Evolutionary conservation across 2,329 filamentous ascomycete genomes (phyloP).

Genomic region (Sporothrix humicola): DNA sequence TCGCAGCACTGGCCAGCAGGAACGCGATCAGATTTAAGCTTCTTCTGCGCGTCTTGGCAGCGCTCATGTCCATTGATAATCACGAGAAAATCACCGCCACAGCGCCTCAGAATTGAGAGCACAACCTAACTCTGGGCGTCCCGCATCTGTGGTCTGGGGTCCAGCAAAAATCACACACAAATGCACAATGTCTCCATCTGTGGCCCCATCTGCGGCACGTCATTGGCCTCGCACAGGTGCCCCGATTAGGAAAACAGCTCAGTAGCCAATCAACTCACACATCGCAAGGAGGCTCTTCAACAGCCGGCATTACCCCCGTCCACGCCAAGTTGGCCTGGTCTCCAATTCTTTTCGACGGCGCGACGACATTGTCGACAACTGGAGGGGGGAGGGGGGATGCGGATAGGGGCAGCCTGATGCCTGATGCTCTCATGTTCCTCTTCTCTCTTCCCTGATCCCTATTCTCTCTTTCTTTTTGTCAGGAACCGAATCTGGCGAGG

Average conservation of each 20-base stretch:
- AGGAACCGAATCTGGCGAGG: not conserved
- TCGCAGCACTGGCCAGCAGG: constrained; percentile 22
- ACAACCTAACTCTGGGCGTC: not conserved
- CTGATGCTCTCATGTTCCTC: not conserved
- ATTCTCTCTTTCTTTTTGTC: not conserved
- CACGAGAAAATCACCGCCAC: not conserved
- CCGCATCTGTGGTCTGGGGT: not conserved
- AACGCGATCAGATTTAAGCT: constrained; percentile 15
- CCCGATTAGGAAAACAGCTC: constrained; percentile 36
- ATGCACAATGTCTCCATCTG: not conserved
- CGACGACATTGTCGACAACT: constrained; percentile 11
- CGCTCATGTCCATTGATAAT: too few species aligned
- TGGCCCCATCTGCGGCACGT: not conserved
- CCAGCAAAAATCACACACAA: not conserved
- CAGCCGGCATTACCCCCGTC: constrained; percentile 23
- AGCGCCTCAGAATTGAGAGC: not conserved
- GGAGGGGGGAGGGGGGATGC: not conserved
- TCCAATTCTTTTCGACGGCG: constrained; percentile 23
- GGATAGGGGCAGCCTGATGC: not conserved
- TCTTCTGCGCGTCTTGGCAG: constrained; percentile 25
- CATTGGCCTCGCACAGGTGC: constrained; percentile 40
- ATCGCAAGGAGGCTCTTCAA: constrained; percentile 5
- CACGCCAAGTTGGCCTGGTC: constrained; percentile 13
- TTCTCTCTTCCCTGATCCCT: not conserved
- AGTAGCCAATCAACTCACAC: constrained; percentile 32